Conservation (phyloP, 805 yeast genomes). For the Cyberlindnera xylosilytica region DNA sequence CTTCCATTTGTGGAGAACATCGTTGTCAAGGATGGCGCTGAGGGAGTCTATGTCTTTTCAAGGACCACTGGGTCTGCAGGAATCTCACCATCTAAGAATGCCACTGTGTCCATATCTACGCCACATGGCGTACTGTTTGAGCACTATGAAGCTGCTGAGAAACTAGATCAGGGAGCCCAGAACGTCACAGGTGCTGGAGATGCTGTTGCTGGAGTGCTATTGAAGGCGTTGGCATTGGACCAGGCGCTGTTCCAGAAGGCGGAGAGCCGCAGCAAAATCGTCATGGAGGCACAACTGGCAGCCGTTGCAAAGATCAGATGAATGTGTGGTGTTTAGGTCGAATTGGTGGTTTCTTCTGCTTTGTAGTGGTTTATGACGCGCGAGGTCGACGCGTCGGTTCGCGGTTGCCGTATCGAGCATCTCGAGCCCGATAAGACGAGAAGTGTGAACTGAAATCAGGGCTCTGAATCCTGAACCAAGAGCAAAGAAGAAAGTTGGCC, state of each 20-base stretch:
- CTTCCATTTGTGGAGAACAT: constrained; percentile 71
- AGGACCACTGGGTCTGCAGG: constrained; percentile 21
- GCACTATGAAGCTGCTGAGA: constrained; percentile 46
- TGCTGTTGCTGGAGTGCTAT: constrained; percentile 64
- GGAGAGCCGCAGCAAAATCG: background rate
- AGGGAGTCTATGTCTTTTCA: constrained; percentile 53
- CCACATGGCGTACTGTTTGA: constrained; percentile 51
- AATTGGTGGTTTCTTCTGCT: no score
- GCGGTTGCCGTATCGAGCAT: no score
- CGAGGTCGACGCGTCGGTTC: no score
- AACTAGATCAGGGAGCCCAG: constrained; percentile 36
- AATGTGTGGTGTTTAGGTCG: no score
- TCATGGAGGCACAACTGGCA: constrained; percentile 19
- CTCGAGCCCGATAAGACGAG: no score
- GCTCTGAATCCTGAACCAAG: no score
- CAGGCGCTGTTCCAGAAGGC: constrained; percentile 4
- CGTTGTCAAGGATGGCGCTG: constrained; percentile 61
- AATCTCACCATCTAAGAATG: background rate
- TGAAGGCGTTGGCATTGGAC: constrained; percentile 21
- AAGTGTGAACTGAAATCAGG: no score
- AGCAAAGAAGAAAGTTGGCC: no score
- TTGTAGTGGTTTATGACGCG: no score
- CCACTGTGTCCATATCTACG: constrained; percentile 16
- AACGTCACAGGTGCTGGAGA: constrained; percentile 93
- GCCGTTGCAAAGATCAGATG: constrained; percentile 28